Base-by-base conservation (phyloP, 495 filamentous ascomycete genomes). In the Cryomyces minteri region DNA sequence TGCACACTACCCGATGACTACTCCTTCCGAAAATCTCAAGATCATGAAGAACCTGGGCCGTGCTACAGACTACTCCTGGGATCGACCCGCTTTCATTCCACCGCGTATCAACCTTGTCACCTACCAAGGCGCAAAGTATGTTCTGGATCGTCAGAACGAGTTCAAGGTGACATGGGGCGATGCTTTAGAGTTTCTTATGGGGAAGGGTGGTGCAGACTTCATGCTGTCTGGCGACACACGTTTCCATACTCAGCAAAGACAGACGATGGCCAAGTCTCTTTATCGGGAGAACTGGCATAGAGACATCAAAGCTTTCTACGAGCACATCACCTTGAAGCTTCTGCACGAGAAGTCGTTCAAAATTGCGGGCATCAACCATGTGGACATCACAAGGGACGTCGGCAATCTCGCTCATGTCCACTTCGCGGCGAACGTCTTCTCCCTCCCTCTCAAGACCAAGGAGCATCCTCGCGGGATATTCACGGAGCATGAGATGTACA, bases 1-100 rank as follows among this genome's bases (percentile, higher is more conserved):
- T 48, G 83, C 83, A n/a, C 81, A 86, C 53, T 90, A 82, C 55
- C 85, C 85, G 4, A 82, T 93, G 74, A 84, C 81, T 5, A 77
- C 82, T 28, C 80, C 82, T 7, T 53, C 61, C 31, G 84, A 90
- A 59, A 90, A 82, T 52, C 60, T 66, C 37, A 76, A 74, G 53
- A 88, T 92, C 50, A 70, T 80, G 56, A 82, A 76, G 52, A 63
- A 71, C 44, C 72, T 92, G n/a, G 74, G 75, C 40, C 70, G 75
- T 41, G 80, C 73, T 43, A 67, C 78, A 32, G 66, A 84, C 47
- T 92, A 84, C 61, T 77, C 74, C 51, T 93, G 72, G 43, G 74
- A 78, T 12, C 65, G 67, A 0, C 85, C 85, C 3, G 55, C 60
- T 0, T 70, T 65, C 45, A 69, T 67, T 10, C 59, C 70, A 3